phyloP scores from a whole-genome alignment of 768 basidiomycete genomes.

The Nidularia pulvinata region DNA sequence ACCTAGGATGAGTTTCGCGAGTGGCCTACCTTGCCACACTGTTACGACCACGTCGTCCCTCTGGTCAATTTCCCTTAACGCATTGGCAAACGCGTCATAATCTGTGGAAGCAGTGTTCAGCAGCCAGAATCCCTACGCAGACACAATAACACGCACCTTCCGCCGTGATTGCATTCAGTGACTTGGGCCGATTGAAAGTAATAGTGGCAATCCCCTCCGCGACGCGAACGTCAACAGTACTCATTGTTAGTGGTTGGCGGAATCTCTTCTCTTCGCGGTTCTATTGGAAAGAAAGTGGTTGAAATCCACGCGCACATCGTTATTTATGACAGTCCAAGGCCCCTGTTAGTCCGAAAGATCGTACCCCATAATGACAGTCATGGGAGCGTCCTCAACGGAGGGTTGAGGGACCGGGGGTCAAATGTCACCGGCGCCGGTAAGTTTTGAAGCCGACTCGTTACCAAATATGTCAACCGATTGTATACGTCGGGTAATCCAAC shows the following conservation, averaged over 20 bases:
- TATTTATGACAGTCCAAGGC: no score
- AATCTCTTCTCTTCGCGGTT: no score
- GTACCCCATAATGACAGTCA: no score
- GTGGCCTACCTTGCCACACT: slow-evolving; percentile 58
- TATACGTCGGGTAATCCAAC: no score
- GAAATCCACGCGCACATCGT: no score
- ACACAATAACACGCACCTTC: slow-evolving; percentile 31
- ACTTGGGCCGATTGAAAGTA: slow-evolving; percentile 59
- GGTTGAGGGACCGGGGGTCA: not conserved
- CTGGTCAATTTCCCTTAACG: slow-evolving; percentile 55
- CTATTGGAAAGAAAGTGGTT: no score
- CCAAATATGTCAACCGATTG: no score
- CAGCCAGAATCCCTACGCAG: not conserved
- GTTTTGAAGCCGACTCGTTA: no score
- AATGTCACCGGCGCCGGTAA: not conserved
- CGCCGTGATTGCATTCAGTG: slow-evolving; percentile 58
- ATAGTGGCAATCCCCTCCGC: slow-evolving; percentile 66
- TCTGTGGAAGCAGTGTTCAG: slow-evolving; percentile 33
- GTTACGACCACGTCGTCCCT: slow-evolving; percentile 65
- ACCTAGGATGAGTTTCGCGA: not conserved
- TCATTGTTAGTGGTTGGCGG: slow-evolving; percentile 23
- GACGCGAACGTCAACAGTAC: slow-evolving; percentile 44
- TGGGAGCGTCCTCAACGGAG: not conserved
- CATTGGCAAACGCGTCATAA: slow-evolving; percentile 60
- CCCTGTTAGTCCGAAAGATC: no score